phyloP scores from a whole-genome alignment of 1,284 basidiomycete species.

The Cryptococcus maquisensis region DNA sequence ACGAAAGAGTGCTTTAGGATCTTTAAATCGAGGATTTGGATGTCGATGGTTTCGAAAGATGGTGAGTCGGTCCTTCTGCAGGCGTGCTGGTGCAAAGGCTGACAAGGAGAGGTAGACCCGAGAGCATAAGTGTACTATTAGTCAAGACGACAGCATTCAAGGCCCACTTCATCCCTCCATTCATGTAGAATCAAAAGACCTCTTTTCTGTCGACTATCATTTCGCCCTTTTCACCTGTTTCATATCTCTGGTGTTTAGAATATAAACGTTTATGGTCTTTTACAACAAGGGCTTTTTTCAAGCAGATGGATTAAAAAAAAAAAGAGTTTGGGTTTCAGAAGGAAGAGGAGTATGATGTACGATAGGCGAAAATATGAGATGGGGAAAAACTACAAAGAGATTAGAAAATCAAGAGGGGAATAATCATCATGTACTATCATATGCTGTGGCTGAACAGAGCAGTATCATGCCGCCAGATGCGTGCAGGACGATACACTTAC shows the following conservation, averaged over 20 bases:
- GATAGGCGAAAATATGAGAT: too few relatives aligned
- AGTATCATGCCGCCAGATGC: too few relatives aligned
- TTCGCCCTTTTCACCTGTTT: background rate
- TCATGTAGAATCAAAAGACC: too few relatives aligned
- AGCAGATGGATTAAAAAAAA: too few relatives aligned
- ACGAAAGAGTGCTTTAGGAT: conserved; percentile 48
- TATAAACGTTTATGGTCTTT: background rate
- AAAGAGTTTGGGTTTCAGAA: background rate
- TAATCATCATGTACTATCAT: background rate
- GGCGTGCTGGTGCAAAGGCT: background rate
- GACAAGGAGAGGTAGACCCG: background rate
- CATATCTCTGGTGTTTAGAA: background rate
- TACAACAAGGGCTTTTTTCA: background rate
- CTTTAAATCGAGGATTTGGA: conserved; percentile 47
- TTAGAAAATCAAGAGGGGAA: background rate
- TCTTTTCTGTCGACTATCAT: background rate
- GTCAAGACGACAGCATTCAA: too few relatives aligned
- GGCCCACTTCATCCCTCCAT: too few relatives aligned
- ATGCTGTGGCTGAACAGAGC: too few relatives aligned
- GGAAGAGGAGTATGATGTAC: too few relatives aligned
- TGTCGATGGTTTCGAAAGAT: conserved; percentile 45
- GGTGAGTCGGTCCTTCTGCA: conserved; percentile 15
- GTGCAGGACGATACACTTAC: too few relatives aligned
- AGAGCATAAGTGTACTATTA: too few relatives aligned
- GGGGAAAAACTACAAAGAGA: background rate